phyloP scores from a whole-genome alignment of 1,284 basidiomycete species.

The Lentinula novae-zelandiae region DNA sequence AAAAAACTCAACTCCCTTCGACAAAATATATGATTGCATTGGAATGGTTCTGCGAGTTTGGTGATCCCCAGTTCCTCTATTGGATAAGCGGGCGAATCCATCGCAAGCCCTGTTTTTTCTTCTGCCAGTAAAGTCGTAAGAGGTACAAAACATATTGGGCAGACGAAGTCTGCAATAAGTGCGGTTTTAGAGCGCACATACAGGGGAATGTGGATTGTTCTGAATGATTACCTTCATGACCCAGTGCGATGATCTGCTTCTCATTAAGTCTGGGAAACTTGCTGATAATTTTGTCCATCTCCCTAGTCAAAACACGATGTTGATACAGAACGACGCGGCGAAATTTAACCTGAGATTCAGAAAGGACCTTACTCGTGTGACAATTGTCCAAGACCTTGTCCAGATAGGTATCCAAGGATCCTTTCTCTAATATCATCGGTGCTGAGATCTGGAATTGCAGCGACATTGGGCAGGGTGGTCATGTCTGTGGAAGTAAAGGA shows the following conservation, averaged over 20 bases:
- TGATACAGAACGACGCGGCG: no score
- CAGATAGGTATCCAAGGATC: conserved; percentile 8
- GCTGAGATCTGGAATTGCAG: not conserved
- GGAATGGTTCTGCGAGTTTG: conserved; percentile 45
- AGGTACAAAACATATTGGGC: conserved; percentile 68
- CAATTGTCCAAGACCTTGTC: conserved; percentile 1
- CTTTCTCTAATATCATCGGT: conserved; percentile 7
- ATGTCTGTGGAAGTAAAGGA: not conserved
- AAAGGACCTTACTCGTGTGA: conserved; percentile 8
- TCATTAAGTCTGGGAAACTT: conserved; percentile 34
- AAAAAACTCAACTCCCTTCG: conserved; percentile 56
- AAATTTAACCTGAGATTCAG: no score
- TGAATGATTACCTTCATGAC: conserved; percentile 27
- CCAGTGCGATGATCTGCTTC: conserved; percentile 28
- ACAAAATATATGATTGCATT: conserved; percentile 73
- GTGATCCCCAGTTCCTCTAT: conserved; percentile 68
- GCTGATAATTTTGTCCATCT: conserved; percentile 29
- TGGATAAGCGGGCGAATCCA: conserved; percentile 72
- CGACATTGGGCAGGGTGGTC: conserved; percentile 5
- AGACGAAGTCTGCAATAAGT: conserved; percentile 47
- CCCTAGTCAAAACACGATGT: conserved; percentile 23
- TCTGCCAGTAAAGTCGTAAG: conserved; percentile 64
- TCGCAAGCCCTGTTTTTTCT: conserved; percentile 63
- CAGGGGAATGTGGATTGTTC: not conserved
- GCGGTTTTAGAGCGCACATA: not conserved